Percentiles rank a stretch among this genome's conserved stretches.
phyloP scores from a whole-genome alignment of 140 eudicot species.

The Oenanthe javanica region DNA sequence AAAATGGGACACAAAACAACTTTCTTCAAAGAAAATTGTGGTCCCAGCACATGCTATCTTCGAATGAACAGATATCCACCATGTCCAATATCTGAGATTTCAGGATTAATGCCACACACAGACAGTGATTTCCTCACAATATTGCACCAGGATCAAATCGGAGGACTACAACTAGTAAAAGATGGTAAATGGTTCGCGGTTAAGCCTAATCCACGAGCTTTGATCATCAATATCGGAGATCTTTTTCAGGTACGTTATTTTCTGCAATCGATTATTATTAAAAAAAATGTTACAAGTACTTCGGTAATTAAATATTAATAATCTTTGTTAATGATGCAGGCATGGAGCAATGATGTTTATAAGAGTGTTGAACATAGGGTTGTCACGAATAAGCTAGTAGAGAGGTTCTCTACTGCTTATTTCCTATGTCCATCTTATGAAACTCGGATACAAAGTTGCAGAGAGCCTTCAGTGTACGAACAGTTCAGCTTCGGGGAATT shows the following conservation, averaged over 20 bases:
- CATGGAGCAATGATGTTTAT: slow-evolving; percentile 81
- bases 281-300: neutral
- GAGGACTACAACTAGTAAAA: slow-evolving; percentile 74
- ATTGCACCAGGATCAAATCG: slow-evolving; percentile 68
- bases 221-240: slow-evolving; percentile 81
- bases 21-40: slow-evolving; percentile 45
- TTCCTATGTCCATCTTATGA: slow-evolving; percentile 76
- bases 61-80: slow-evolving; percentile 82
- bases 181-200: slow-evolving; percentile 89
- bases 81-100: slow-evolving; percentile 46
- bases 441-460: slow-evolving; percentile 45
- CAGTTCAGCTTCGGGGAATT: slow-evolving; percentile 68
- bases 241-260: slow-evolving; percentile 58
- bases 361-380: slow-evolving; percentile 87
- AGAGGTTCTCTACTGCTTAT: slow-evolving; percentile 77
- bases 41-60: slow-evolving; percentile 62
- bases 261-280: neutral
- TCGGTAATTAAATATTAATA: neutral
- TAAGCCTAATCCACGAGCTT: slow-evolving; percentile 67
- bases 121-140: slow-evolving; percentile 90
- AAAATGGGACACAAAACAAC: slow-evolving; percentile 38
- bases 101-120: slow-evolving; percentile 83
- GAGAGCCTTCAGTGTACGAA: slow-evolving; percentile 38
- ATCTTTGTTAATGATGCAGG: slow-evolving; percentile 30
- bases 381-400: slow-evolving; percentile 37